Base-by-base conservation (phyloP, 768 basidiomycete genomes). In the Punctularia strigosozonata region DNA sequence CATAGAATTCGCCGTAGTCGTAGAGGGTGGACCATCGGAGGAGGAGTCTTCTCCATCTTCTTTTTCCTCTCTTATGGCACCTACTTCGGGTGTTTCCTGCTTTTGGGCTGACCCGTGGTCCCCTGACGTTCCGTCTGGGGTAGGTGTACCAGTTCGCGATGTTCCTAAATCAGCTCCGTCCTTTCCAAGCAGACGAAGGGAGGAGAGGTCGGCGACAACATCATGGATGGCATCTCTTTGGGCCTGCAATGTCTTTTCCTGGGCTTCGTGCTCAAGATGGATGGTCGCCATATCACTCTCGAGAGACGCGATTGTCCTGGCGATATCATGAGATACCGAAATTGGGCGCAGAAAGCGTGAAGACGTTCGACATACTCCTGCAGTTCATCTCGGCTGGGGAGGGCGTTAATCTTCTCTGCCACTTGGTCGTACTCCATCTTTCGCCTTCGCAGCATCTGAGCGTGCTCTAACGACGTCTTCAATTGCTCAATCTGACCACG, bases 371-470 rank as follows among this genome's bases (percentile, higher is more conserved):
- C 80, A 49, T 50, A 90, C 87, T 67, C 69, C 51, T 81, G 76
- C 13, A 88, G 65, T 49, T 89, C 88, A 6, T 80, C 77, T 38
- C 87, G 66, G 45, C 66, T 77, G 4, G 86, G 84, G 3, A 89
- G 58, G 14, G 74, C 71, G 49, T 87, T 85, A 35, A 88, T 75
- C 54, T 79, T 86, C 59, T 89, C 88, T 3, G 88, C 73, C 26
- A 90, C 71, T 33, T 71, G 63, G 62, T 90, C 87, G 52, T 90
- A 90, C 51, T 90, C 87, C 47, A 89, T 86, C 63, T 87, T 90
- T 39, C 78, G 71, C 43, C 65, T 67, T 34, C 87, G 74, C 40
- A 77, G 62, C 51, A 80, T 63, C 50, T 90, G 88, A 4, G 82
- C 86, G 46, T 86, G 75, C 46, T 87, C 84, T 41, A 90, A 57